phyloP scores from a whole-genome alignment of 345 rosid species.

The Cochlearia excelsa region DNA sequence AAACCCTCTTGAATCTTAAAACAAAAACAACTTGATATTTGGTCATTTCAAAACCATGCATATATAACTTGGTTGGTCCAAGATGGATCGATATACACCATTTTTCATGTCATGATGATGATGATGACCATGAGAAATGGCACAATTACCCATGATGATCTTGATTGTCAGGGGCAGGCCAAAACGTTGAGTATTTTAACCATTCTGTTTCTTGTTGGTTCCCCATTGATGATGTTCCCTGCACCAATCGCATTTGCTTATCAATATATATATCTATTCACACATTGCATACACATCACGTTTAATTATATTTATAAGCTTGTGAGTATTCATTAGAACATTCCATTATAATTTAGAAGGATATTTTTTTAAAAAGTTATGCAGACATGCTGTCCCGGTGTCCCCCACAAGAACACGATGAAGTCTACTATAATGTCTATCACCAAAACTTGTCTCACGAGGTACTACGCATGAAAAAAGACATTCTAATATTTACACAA shows the following conservation, averaged over 20 bases:
- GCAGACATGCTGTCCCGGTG: slow-evolving; percentile 25
- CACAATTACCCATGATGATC: slow-evolving; percentile 92
- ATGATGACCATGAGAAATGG: neutral
- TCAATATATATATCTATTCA: neutral
- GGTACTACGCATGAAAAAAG: slow-evolving; percentile 61
- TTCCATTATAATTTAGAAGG: slow-evolving; percentile 5
- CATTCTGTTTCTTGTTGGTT: slow-evolving; percentile 95
- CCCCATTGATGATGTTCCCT: slow-evolving; percentile 81
- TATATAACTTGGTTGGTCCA: slow-evolving; percentile 25
- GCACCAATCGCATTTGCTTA: slow-evolving; percentile 35
- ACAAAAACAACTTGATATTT: slow-evolving; percentile 16
- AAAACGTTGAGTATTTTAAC: slow-evolving; percentile 94
- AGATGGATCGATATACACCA: slow-evolving; percentile 13
- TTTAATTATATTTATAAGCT: too few relatives aligned
- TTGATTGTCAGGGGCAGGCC: slow-evolving; percentile 86
- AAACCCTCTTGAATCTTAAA: slow-evolving; percentile 20
- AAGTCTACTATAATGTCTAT: slow-evolving; percentile 23
- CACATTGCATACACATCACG: neutral
- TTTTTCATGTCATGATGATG: slow-evolving; percentile 30
- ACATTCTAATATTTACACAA: neutral
- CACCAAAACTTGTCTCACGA: slow-evolving; percentile 38
- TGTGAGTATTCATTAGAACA: neutral
- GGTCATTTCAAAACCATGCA: slow-evolving; percentile 29
- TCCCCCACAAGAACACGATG: slow-evolving; percentile 35
- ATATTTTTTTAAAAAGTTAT: neutral